Evolutionary conservation across 208 protist genomes (phyloP), one percentile per base, ranked within the genome.

Genomic region (Leishmania mexicana): DNA sequence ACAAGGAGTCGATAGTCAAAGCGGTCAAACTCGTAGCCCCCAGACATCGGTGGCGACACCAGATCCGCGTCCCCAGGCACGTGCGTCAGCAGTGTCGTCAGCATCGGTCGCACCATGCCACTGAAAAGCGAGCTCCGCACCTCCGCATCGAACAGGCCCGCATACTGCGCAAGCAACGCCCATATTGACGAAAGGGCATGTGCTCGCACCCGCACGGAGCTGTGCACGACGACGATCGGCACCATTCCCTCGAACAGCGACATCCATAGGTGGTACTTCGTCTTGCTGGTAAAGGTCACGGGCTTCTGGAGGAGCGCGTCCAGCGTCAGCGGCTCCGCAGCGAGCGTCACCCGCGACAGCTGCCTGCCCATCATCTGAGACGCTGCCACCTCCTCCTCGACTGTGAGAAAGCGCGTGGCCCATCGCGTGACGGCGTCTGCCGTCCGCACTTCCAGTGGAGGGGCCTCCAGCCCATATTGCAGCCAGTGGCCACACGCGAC

Each of bases 401-500:
- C 87, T 13, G 81, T 81, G 60, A 81, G 75, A 76, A 91, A 95
- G 73, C 90, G 85, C 51, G 83, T 83, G 64, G 91, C 85, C 93
- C 93, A 96, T 73, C 78, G 79, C 75, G 87, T 75, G 2, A 96
- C 79, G 53, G 85, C 78, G 28, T 81, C 85, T 24, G 92, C 78
- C 51, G 83, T 65, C 5, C 87, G 86, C 42, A 93, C 85, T 13
- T 95, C 90, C 28, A 75, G 64, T 53, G 92, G 90, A 1, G 92
- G 91, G 10, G 87, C 72, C 84, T 95, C 90, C 15, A 97, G 89
- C 51, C 94, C 94, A 86, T 91, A 96, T 81, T 94, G 90, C 68
- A 97, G 87, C 93, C 94, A 97, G 76, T 93, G 91, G 17, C 88
- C 94, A 76, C 91, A 96, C 45, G 89, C 90, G 31, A 91, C 89